phyloP scores from a whole-genome alignment of 352 stramenopile species.

The Phytophthora palmivora region DNA sequence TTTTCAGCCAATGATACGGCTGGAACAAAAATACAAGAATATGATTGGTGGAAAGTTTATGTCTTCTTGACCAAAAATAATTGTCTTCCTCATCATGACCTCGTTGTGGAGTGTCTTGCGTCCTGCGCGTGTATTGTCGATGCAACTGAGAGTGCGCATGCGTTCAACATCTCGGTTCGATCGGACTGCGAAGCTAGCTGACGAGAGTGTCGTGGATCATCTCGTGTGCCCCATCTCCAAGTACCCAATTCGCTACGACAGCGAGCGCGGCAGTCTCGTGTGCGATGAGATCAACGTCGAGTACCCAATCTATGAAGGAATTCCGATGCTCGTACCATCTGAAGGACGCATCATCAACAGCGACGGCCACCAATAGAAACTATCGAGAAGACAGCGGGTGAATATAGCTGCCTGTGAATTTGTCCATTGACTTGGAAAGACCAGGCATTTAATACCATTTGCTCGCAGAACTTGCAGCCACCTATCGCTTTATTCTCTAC shows the following conservation, averaged over 20 bases:
- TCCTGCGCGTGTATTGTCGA: slow-evolving; percentile 11
- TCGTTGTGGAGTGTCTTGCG: slow-evolving; percentile 21
- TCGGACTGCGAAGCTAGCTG: slow-evolving; percentile 36
- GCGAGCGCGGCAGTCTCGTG: slow-evolving; percentile 62
- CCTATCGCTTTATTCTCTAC: slow-evolving; percentile 28
- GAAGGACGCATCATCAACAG: slow-evolving; percentile 74
- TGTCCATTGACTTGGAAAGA: slow-evolving; percentile 25
- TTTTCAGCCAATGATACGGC: slow-evolving; percentile 28
- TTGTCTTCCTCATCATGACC: slow-evolving; percentile 16
- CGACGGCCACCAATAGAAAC: slow-evolving; percentile 19
- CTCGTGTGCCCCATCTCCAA: slow-evolving; percentile 90
- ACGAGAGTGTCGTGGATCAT: slow-evolving; percentile 81
- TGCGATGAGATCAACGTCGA: slow-evolving; percentile 86
- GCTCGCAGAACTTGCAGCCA: slow-evolving; percentile 1
- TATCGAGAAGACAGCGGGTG: not conserved
- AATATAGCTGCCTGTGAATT: slow-evolving; percentile 27
- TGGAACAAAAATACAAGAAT: not conserved
- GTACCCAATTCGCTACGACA: slow-evolving; percentile 78
- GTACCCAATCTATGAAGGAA: slow-evolving; percentile 82
- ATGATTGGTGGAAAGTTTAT: slow-evolving; percentile 34
- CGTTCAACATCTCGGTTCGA: slow-evolving; percentile 28
- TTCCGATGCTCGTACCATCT: slow-evolving; percentile 76
- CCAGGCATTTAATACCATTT: not conserved
- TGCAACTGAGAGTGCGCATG: slow-evolving; percentile 4
- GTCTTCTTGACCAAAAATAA: slow-evolving; percentile 7